Evolutionary conservation across 148 eudicot genomes (phyloP).

Genomic region (Rhododendron mucronatum): DNA sequence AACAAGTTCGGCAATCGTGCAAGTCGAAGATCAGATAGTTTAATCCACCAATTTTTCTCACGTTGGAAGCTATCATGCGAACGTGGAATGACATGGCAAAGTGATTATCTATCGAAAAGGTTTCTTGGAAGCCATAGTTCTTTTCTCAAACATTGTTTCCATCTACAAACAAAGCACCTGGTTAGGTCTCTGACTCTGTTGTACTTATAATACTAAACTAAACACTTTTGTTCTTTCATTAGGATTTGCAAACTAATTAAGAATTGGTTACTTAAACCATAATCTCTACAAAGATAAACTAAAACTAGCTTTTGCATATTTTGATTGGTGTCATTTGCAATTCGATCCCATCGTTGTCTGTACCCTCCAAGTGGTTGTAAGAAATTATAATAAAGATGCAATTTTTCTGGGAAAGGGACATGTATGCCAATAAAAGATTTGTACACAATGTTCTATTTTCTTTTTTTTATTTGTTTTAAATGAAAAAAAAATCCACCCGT

Average conservation of each 20-base stretch:
- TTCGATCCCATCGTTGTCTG: neutral
- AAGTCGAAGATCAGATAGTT: neutral
- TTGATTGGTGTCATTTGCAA: neutral
- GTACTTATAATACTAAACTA: neutral
- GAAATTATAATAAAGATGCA: neutral
- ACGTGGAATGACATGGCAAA: neutral
- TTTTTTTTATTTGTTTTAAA: neutral
- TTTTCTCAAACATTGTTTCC: neutral
- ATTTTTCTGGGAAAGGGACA: neutral
- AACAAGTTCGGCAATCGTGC: neutral
- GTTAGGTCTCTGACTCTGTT: neutral
- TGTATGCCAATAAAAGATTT: neutral
- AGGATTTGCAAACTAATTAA: neutral
- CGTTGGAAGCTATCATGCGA: neutral
- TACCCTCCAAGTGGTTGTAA: neutral
- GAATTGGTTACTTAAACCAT: neutral
- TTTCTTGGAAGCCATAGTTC: neutral
- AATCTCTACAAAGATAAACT: neutral
- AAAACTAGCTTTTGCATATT: neutral
- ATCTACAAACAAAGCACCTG: neutral
- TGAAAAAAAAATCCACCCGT: neutral
- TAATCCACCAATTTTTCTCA: neutral
- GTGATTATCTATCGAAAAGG: neutral
- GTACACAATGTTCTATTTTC: neutral
- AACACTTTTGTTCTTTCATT: neutral